These are phyloP conservation scores for Apiospora sp. DNA, from an alignment of 2,329 filamentous ascomycete genomes.

Conservation along the genomic window DNA sequence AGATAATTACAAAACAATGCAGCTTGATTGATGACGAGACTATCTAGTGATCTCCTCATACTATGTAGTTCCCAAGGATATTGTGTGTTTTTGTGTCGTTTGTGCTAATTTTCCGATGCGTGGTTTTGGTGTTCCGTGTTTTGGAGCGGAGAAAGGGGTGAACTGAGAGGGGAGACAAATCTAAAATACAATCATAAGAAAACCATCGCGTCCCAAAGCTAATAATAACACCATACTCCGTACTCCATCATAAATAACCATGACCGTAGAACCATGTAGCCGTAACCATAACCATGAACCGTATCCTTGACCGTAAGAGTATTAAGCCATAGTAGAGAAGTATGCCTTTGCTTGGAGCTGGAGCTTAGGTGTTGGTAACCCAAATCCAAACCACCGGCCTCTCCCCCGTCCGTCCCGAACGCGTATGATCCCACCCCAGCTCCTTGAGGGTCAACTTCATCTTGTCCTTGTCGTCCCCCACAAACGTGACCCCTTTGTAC, in stretches of 20 bases:
- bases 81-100: background rate
- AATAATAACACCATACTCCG: background rate
- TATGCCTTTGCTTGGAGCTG: constrained; percentile 27
- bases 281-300: background rate
- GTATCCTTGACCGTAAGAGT: background rate
- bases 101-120: background rate
- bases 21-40: background rate
- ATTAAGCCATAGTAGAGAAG: background rate
- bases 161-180: background rate
- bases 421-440: constrained; percentile 64
- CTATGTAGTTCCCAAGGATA: background rate
- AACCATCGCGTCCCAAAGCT: background rate
- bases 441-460: constrained; percentile 60
- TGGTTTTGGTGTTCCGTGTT: background rate
- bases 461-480: constrained; percentile 56
- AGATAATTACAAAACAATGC: background rate
- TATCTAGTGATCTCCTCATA: background rate
- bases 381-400: constrained; percentile 68
- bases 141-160: background rate
- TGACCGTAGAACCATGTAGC: background rate
- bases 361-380: constrained; percentile 60
- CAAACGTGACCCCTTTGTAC: constrained; percentile 62
- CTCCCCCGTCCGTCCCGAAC: constrained; percentile 55
- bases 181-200: background rate
- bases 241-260: background rate